phyloP scores from a whole-genome alignment of 2,329 filamentous ascomycete species.

The Lasiodiplodia hormozganensis region DNA sequence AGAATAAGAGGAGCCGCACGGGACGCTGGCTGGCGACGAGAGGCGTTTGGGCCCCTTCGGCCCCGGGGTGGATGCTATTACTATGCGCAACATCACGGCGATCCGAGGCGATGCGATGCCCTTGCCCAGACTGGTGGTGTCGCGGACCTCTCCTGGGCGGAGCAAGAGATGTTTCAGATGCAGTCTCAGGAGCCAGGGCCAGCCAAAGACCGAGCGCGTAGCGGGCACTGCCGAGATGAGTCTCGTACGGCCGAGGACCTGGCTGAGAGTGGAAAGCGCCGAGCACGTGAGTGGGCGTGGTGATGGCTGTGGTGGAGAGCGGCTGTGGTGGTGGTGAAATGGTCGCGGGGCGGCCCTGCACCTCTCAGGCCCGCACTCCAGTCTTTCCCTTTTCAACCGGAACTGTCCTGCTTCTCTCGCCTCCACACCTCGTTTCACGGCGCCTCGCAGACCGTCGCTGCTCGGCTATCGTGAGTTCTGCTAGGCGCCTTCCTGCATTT shows the following conservation, averaged over 20 bases:
- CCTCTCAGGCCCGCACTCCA: not conserved
- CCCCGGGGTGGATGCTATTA: not conserved
- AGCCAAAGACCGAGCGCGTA: not conserved
- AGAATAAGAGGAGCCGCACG: slow-evolving; percentile 13
- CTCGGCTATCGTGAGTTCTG: not conserved
- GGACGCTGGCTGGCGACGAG: slow-evolving; percentile 25
- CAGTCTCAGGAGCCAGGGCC: slow-evolving; percentile 16
- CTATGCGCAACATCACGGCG: slow-evolving; percentile 24
- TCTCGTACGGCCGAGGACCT: too few species aligned
- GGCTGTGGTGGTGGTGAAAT: too few species aligned
- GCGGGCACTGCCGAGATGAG: too few species aligned
- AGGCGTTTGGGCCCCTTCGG: slow-evolving; percentile 25
- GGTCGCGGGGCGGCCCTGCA: too few species aligned
- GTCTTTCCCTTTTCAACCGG: not conserved
- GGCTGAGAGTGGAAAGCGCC: too few species aligned
- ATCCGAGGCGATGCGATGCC: slow-evolving; percentile 12
- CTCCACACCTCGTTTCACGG: slow-evolving; percentile 15
- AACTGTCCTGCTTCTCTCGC: not conserved
- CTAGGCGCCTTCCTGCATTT: not conserved
- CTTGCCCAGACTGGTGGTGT: slow-evolving; percentile 18
- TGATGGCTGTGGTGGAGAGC: not conserved
- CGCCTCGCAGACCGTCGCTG: slow-evolving; percentile 6
- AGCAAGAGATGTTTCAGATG: slow-evolving; percentile 14
- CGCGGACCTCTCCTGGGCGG: slow-evolving; percentile 12
- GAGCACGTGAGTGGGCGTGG: too few species aligned